Percentiles rank a stretch among this genome's conserved stretches.
These are phyloP conservation scores for Mucor velutinosus DNA, from an alignment of 371 early-diverging fungal genomes.

Conservation along the genomic window DNA sequence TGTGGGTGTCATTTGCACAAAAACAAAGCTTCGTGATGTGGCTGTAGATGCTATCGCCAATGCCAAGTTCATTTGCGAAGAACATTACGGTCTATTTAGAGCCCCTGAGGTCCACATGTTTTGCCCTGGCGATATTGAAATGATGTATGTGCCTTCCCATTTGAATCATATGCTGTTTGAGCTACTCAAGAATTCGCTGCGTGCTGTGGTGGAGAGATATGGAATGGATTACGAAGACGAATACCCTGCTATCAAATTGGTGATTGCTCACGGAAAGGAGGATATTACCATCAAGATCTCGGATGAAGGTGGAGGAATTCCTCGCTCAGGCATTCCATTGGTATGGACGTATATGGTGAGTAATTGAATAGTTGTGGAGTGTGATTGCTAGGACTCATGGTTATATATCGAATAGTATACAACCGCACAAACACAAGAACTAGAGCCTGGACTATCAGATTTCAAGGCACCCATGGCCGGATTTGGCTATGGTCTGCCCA, in stretches of 20 bases:
- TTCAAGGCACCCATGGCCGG: conserved; percentile 98
- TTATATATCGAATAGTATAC: conserved; percentile 65
- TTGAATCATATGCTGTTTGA: conserved; percentile 98
- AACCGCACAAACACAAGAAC: conserved; percentile 92
- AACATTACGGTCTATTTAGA: conserved; percentile 83
- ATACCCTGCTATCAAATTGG: conserved; percentile 90
- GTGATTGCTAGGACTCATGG: neutral
- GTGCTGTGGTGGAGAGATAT: conserved; percentile 92
- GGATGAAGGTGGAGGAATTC: conserved; percentile 97
- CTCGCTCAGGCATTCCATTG: conserved; percentile 84
- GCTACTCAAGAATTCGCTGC: conserved; percentile 92
- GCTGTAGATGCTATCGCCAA: conserved; percentile 90
- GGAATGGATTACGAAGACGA: conserved; percentile 83
- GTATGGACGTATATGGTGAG: conserved; percentile 95
- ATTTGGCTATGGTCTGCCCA: conserved; percentile 96
- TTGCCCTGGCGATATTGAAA: conserved; percentile 85
- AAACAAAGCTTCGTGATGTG: conserved; percentile 78
- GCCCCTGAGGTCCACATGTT: conserved; percentile 84
- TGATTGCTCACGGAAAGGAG: conserved; percentile 95
- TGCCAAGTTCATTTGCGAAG: conserved; percentile 91
- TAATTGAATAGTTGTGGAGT: neutral
- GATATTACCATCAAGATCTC: conserved; percentile 96
- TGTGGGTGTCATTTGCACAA: conserved; percentile 95
- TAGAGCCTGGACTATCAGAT: conserved; percentile 80
- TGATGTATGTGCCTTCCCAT: conserved; percentile 96